These are phyloP conservation scores for Hymenoscyphus occultus DNA, from an alignment of 2,329 filamentous ascomycete species.

Conservation along the genomic window DNA sequence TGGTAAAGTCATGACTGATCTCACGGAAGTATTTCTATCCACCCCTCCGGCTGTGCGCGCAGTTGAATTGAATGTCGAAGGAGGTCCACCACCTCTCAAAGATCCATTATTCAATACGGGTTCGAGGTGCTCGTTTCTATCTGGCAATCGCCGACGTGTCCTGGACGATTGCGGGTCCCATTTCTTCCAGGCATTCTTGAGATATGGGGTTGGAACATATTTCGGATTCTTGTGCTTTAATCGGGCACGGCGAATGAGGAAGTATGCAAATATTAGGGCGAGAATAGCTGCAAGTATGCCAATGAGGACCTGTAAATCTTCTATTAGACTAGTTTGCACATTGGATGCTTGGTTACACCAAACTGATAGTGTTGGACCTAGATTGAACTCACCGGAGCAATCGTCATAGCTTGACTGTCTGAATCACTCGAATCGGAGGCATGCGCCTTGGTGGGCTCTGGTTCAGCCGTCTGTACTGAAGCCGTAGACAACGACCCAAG, in stretches of 20 bases:
- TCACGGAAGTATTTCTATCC: constrained; percentile 79
- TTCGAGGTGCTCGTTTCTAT: constrained; percentile 40
- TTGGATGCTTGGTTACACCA: background rate
- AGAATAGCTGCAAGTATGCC: constrained; percentile 22
- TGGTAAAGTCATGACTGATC: constrained; percentile 92
- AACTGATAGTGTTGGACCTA: background rate
- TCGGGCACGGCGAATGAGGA: constrained; percentile 40
- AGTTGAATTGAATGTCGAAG: constrained; percentile 17
- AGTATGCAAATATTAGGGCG: constrained; percentile 23
- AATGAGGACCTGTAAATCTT: constrained; percentile 16
- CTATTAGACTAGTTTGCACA: background rate
- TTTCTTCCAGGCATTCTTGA: constrained; percentile 50
- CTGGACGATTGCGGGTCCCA: constrained; percentile 41
- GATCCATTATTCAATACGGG: constrained; percentile 33
- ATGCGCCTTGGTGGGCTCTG: background rate
- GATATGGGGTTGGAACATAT: constrained; percentile 47
- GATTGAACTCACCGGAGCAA: background rate
- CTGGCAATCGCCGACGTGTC: constrained; percentile 23
- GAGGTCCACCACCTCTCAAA: constrained; percentile 14
- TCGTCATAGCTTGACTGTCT: background rate
- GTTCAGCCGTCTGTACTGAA: background rate
- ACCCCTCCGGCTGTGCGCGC: constrained; percentile 44
- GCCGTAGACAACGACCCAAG: constrained; percentile 1
- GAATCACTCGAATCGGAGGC: background rate
- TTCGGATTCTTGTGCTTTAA: constrained; percentile 46